Evolutionary conservation across 352 stramenopile species (phyloP), one percentile per base, ranked within the genome.

Genomic region (Phytophthora hybrid): DNA sequence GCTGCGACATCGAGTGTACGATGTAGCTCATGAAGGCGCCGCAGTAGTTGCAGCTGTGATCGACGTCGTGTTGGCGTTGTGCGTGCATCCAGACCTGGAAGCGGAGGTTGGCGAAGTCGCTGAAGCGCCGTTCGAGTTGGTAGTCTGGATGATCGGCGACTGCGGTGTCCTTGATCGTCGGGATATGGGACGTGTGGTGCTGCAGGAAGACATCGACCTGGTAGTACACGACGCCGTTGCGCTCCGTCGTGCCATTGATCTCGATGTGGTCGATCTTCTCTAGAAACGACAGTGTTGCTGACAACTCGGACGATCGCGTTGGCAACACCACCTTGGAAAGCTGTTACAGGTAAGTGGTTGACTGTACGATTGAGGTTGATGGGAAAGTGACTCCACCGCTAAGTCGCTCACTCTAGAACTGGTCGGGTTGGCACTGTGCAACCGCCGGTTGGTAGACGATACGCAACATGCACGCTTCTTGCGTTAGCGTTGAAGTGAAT

Each of bases 141-240:
- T 83, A 84, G 52, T 84, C 77, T 13, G 80, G 77, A 23, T 69
- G 62, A 47, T 59, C 49, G 16, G 72, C 52, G 23, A 63, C 67
- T 53, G 69, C 44, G 21, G 62, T 66, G 9, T 53, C 69, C 69
- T 83, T 80, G 76, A 82, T 77, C 21, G 80, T 85, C 59, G 78
- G 82, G 53, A 90, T 86, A 26, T 82, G 82, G n/a, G 66, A 87
- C 44, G 69, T 77, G 31, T 70, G 66, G 39, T 82, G 79, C 58
- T 87, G 61, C 10, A 90, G 60, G 71, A 82, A 90, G 29, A 92
- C 79, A 21, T 89, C 75, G 9, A 88, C 46, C 14, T 78, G 69
- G 63, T 88, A 88, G 65, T 77, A 88, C 2, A 74, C 71, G 46
- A 87, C 80, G 47, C 76, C 72, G 34, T 78, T 64, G 55, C 73